Evolutionary conservation across 2,329 filamentous ascomycete species (phyloP).

Genomic region (Fusarium ambrosium): DNA sequence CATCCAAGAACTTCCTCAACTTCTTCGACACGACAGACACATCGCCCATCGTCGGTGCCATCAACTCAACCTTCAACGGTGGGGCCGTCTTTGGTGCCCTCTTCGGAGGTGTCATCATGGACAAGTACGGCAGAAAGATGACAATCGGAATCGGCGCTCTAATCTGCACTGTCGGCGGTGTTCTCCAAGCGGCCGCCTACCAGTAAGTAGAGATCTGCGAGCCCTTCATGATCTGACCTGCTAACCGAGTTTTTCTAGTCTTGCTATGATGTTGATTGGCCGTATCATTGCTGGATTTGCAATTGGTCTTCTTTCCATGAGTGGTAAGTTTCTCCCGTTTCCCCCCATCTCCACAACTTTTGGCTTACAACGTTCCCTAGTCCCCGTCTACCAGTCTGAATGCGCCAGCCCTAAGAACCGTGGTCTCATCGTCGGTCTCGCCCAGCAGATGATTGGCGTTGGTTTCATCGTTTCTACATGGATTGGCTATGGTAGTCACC

Average conservation of each 20-base stretch:
- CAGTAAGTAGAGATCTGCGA: slow-evolving; percentile 28
- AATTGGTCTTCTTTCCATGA: slow-evolving; percentile 56
- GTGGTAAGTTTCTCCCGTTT: slow-evolving; percentile 40
- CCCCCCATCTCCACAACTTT: slow-evolving; percentile 52
- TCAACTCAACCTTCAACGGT: slow-evolving; percentile 68
- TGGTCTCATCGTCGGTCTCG: slow-evolving; percentile 64
- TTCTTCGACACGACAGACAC: slow-evolving; percentile 65
- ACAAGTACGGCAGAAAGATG: slow-evolving; percentile 66
- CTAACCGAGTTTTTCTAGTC: slow-evolving; percentile 58
- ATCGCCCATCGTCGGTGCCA: slow-evolving; percentile 64
- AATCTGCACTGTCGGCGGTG: slow-evolving; percentile 65
- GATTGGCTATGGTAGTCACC: slow-evolving; percentile 50
- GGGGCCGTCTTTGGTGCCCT: slow-evolving; percentile 45
- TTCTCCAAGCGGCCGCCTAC: slow-evolving; percentile 65
- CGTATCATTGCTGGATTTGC: slow-evolving; percentile 45
- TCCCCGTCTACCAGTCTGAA: slow-evolving; percentile 46
- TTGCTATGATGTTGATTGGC: slow-evolving; percentile 44
- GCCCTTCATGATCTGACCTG: slow-evolving; percentile 59
- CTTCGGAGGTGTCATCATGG: slow-evolving; percentile 60
- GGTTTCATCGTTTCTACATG: slow-evolving; percentile 67
- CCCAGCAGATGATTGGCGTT: slow-evolving; percentile 67
- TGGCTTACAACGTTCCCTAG: slow-evolving; percentile 53
- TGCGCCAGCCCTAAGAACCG: slow-evolving; percentile 42
- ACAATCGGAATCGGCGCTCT: slow-evolving; percentile 67
- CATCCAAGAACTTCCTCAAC: slow-evolving; percentile 64